A percentile compares a stretch with the other conserved stretches of the same genome.
phyloP scores from a whole-genome alignment of 352 stramenopile genomes.

The Phytopythium vexans region DNA sequence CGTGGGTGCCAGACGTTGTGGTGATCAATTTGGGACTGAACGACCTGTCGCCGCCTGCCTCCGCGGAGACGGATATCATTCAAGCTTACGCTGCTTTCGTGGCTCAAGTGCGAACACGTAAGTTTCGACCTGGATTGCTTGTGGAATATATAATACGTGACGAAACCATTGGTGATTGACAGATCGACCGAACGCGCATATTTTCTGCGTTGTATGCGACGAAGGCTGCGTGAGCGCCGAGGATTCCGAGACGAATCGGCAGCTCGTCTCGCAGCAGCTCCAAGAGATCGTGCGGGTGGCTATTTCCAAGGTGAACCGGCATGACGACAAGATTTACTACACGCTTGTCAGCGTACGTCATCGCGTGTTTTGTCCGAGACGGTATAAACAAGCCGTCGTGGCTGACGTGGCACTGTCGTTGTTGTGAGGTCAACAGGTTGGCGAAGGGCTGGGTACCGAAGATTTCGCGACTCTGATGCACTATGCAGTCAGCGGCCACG shows the following conservation, averaged over 20 bases:
- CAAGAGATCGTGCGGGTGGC: slow-evolving; percentile 86
- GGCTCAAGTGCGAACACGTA: slow-evolving; percentile 77
- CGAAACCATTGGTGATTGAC: too few species aligned
- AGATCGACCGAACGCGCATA: slow-evolving; percentile 80
- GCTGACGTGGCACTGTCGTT: neutral
- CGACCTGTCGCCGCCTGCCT: slow-evolving; percentile 80
- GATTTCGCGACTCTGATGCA: slow-evolving; percentile 84
- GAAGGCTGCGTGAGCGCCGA: slow-evolving; percentile 80
- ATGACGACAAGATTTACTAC: slow-evolving; percentile 83
- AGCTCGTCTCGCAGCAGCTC: slow-evolving; percentile 73
- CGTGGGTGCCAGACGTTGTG: slow-evolving; percentile 78
- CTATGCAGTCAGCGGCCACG: slow-evolving; percentile 77
- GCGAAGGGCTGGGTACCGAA: slow-evolving; percentile 51
- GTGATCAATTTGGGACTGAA: slow-evolving; percentile 85
- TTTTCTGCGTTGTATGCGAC: slow-evolving; percentile 86
- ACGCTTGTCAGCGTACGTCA: slow-evolving; percentile 65
- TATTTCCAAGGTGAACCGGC: slow-evolving; percentile 72
- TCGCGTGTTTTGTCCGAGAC: neutral
- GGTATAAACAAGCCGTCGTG: neutral
- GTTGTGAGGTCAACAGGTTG: slow-evolving; percentile 29
- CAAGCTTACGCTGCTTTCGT: slow-evolving; percentile 68
- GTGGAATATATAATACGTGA: too few species aligned
- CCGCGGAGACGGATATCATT: slow-evolving; percentile 81
- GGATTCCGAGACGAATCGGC: slow-evolving; percentile 69
- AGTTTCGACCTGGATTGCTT: too few species aligned